Evolutionary conservation across 2,329 filamentous ascomycete species (phyloP), one percentile per base, ranked within the genome.

Genomic region (Xylaria sp.): DNA sequence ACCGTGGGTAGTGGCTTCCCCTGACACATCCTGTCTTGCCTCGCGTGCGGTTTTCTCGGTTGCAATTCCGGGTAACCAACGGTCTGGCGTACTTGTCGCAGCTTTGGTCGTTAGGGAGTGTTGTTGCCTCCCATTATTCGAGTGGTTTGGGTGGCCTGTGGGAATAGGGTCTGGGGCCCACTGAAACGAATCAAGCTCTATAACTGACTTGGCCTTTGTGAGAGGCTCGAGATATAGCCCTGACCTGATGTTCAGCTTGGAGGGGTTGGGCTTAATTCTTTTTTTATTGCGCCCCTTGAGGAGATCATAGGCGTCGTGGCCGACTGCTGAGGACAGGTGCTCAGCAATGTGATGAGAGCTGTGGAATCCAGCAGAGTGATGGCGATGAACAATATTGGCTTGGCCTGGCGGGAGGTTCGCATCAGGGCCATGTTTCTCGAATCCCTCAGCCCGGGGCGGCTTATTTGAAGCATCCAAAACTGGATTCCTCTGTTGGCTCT

Each of bases 321-420:
- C 70, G 15, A 67, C n/a, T 36, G 62, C 70, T 17, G 61, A 61
- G 15, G 75, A 72, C 13, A 80, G 70, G 50, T 80, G 77, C 50
- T 79, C 76, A 50, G 77, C 71, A 62, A 78, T 77, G 65, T 80
- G 79, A 33, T 76, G 73, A 20, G 75, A 70, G 53, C 73, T 73
- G 57, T 79, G 74, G 5, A 81, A 73, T 27, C 77, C 76, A 44
- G 78, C 69, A 7, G 77, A 75, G 66, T 80, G 70, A 61, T 74
- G 74, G 33, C 63, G 66, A 62, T 74, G 72, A 25, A 66, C 38
- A 20, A 45, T 59, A 29, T 70, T 15, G 31, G 67, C 54, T 29
- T 62, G 36, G 5, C 20, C 47, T 49, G 60, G 61, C 13, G 44
- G 42, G 11, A 57, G 36, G 9, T 44, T 66, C 51, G 65, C 25